Base-by-base conservation (phyloP, 441 rosid genomes). In the Gossypium trilobum region DNA sequence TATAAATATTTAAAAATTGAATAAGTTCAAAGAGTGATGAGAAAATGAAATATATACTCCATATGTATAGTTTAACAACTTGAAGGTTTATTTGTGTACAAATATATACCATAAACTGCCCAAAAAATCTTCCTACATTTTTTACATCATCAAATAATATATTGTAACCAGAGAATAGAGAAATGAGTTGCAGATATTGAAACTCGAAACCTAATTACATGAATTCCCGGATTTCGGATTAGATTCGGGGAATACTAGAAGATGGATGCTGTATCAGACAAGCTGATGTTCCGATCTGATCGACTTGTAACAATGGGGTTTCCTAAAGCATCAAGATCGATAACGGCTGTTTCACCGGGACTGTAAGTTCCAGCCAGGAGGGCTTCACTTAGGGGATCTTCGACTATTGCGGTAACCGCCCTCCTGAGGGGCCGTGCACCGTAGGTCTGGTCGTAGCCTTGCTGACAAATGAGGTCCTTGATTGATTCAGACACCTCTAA, bases 381-480 rank as follows among this genome's bases (percentile, higher is more conserved):
- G 9, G 97, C 92, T 85, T 95, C 97, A 33, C 97, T 90, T 77
- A 95, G 74, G 7, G 89, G 93, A 80, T 95, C 84, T 82, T 95
- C 99, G 0, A 95, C 83, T 42, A 92, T 71, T 55, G 83, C 84
- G 68, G 97, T 87, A 48, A 95, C 91, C 2, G 93, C 86, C 79
- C 97, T 88, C 65, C 99, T 82, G 5, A 95, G 95, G 14, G 97
- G 93, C 27, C 97, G 81, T 2, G 99, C 99, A 13, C 99, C 99
- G 3, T 87, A 89, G 2, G 81, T 77, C 56, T 63, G 81, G 81
- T 92, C 96, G 63, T 92, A 92, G 0, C 99, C 97, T 85, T 90
- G 91, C 77, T 79, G 79, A 80, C 96, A 88, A 68, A 92, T 76
- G 5, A 95, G 88, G 55, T 88, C 91, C 82, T 90, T 95, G 42